Conservation (phyloP, 2,329 filamentous ascomycete genomes). For the Cladosporium sp. region DNA sequence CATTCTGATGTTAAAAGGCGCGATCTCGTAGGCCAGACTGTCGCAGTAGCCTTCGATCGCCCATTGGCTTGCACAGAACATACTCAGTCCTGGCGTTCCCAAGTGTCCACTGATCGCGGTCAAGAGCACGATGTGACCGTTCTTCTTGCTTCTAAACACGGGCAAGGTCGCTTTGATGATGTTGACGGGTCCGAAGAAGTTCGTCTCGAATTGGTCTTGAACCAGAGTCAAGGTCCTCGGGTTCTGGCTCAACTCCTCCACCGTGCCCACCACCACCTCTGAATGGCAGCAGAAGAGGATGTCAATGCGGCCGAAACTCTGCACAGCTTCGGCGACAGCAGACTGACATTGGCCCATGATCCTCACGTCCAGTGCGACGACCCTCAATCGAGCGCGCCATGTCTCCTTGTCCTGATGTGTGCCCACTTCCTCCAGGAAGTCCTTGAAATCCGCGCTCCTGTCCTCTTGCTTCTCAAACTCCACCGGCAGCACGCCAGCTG, state of each 20-base stretch:
- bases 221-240: slow-evolving; percentile 72
- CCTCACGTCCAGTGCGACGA: slow-evolving; percentile 57
- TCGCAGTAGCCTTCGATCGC: slow-evolving; percentile 95
- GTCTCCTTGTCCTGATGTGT: slow-evolving; percentile 55
- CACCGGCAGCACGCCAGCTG: slow-evolving; percentile 73
- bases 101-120: slow-evolving; percentile 90
- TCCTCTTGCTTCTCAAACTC: slow-evolving; percentile 68
- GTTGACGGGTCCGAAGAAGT: slow-evolving; percentile 95
- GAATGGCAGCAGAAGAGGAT: slow-evolving; percentile 87
- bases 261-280: slow-evolving; percentile 82
- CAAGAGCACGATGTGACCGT: slow-evolving; percentile 84
- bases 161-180: slow-evolving; percentile 88
- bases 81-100: slow-evolving; percentile 83
- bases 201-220: slow-evolving; percentile 86
- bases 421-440: slow-evolving; percentile 61
- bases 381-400: slow-evolving; percentile 73
- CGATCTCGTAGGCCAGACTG: slow-evolving; percentile 86
- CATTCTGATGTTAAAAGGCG: slow-evolving; percentile 94
- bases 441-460: slow-evolving; percentile 73
- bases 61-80: slow-evolving; percentile 92
- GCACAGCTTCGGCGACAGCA: slow-evolving; percentile 80
- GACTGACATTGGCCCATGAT: slow-evolving; percentile 71
- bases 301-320: slow-evolving; percentile 81
- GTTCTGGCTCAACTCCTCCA: slow-evolving; percentile 80
- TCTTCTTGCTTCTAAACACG: slow-evolving; percentile 71